Evolutionary conservation across 2,329 filamentous ascomycete genomes (phyloP), one percentile per base, ranked within the genome.

Genomic region (Tolypocladium amazonense): DNA sequence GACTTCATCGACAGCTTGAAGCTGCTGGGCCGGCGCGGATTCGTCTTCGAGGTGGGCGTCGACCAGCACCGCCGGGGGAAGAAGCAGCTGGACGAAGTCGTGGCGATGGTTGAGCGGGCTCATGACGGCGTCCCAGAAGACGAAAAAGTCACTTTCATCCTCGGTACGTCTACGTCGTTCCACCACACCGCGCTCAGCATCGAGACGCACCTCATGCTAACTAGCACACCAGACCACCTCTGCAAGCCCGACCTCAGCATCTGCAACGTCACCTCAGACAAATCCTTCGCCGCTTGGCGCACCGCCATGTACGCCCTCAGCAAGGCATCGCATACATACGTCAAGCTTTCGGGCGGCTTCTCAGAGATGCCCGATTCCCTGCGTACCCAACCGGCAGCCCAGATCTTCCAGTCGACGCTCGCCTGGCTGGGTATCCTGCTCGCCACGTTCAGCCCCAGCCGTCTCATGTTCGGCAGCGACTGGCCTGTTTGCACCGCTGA

Each of bases 331-430:
- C 81, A 79, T 57, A 85, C 87, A n/a, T 95, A 88, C 76, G 89
- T 97, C 82, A 96, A 97, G 77, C 82, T 97, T n/a, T 93, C 89
- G 0, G 93, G 93, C 9, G 84, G 81, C 55, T 92, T 97, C 72
- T 86, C 88, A 23, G 90, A 96, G 75, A 86, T 97, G 74, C 81
- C 85, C 3, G 77, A 79, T 55, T 72, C 77, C 14, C 75, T 86
- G 64, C 78, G 77, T 66, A 71, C 69, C 30, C 75, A 79, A 33
- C 71, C 79, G 12, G 70, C 79, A 39, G 76, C 81, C 60, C 79
- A 83, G 41, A 81, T 91, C 60, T 85, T 90, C 64, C 76, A 81
- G 62, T 80, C 80, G 47, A 78, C 89, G 25, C 78, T 81, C 61
- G 86, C 87, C 30, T 95, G 90, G 87, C 81, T 90, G 2, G 82